Conservation (phyloP, 148 eudicot genomes). For the Limonium bicolor region DNA sequence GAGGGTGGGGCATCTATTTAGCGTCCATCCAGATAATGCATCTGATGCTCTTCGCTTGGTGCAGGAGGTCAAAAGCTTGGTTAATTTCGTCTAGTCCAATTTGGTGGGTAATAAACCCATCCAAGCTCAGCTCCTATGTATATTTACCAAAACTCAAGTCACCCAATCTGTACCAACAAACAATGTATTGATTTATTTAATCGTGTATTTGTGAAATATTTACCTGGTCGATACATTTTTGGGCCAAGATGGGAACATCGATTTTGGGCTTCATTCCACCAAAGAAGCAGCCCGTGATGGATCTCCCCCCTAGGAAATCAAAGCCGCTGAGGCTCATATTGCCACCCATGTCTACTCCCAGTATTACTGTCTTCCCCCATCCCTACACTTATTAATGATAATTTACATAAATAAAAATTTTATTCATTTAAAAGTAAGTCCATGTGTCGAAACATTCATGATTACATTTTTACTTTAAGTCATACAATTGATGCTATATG, state of each 20-base stretch:
- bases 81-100: conserved; percentile 44
- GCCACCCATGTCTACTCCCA: not conserved
- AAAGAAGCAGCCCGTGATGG: conserved; percentile 1
- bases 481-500: not conserved
- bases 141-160: not conserved
- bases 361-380: conserved; percentile 7
- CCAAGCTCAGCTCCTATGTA: conserved; percentile 47
- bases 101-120: conserved; percentile 46
- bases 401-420: not conserved
- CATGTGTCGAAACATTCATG: not conserved
- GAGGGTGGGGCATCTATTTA: not conserved
- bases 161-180: not conserved
- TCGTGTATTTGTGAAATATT: too few species aligned
- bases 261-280: conserved; percentile 7
- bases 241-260: conserved; percentile 4
- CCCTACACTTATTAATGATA: not conserved
- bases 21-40: conserved; percentile 67
- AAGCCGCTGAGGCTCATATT: not conserved
- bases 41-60: conserved; percentile 39
- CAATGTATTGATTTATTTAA: not conserved
- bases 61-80: conserved; percentile 49
- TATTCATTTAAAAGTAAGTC: not conserved
- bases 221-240: conserved; percentile 6
- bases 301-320: conserved; percentile 1
- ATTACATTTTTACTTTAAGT: not conserved